Evolutionary conservation across 2,329 filamentous ascomycete genomes (phyloP), one percentile per base, ranked within the genome.

Genomic region (Penicillium sclerotiorum): DNA sequence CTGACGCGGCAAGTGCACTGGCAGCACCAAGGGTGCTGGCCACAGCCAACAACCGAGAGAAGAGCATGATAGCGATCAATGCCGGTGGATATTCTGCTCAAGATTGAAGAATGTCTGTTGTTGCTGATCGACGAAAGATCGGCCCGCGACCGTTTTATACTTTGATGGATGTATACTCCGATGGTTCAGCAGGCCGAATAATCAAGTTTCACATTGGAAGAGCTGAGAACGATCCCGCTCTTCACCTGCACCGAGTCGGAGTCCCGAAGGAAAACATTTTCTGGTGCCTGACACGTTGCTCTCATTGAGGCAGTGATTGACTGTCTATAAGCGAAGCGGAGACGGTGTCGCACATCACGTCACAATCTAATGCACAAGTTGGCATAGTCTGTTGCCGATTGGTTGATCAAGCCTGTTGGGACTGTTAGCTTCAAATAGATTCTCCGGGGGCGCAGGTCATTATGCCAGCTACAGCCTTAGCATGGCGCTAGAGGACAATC

Each of bases 221-320:
- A 46, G 13, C 8, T 21, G 23, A 37, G 3, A 46, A 27, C 5
- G 5, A 28, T 20, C 35, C n/a, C 8, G 17, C 20, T 13, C 12
- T 33, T 25, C 13, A 17, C 30, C 28, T 30, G 20, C 32, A 25
- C 37, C 32, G 36, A 39, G 23, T 27, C 35, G 22, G 18, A 38
- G 23, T 46, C 36, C 25, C 38, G 42, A 20, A 30, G 17, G 46
- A 36, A 25, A 50, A 11, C 25, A 33, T 18, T 18, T 25, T 20
- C 30, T 33, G 28, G 37, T 41, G n/a, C 28, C 41, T 46, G 36
- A 39, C 53, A 56, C 53, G 49, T 56, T 56, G 9, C 28, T 32
- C 43, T 41, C 28, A 36, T 30, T 48, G 30, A 18, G 49, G 50
- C 23, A 56, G 32, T 56, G 49, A 56, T 50, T 53, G 53, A 53